Base-by-base conservation (phyloP, 129 eudicot species). In the Flaveria bidentis region DNA sequence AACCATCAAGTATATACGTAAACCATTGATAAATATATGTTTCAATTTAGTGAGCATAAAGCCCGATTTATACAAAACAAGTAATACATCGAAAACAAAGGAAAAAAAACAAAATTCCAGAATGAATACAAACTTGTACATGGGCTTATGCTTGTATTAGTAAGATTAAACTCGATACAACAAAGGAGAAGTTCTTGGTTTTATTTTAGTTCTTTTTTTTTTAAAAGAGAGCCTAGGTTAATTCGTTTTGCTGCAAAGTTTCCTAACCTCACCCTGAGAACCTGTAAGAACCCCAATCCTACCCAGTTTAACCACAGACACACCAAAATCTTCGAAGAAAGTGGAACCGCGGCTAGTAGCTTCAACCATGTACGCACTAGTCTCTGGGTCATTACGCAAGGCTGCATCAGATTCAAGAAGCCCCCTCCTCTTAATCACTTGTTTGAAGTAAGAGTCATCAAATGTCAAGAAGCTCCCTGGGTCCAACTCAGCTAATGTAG, bases 211-310 rank as follows among this genome's bases (percentile, higher is more conserved):
- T 45, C 22, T 0, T 20, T 20, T 45, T 1, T 45, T 45, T 2
- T 2, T 0, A 8, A 45, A 45, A 9, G 13, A 45, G 2, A 10
- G 14, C 13, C 49, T 45, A 78, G 76, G 22, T 20, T 20, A 20
- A 20, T 87, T 87, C 2, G 22, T 68, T 67, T 57, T 67, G n/a
- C 81, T 20, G 69, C 90, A 87, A 14, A 78, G 69, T 71, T 85
- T 86, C 80, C 96, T 82, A 39, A 90, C 74, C 77, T 90, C 84
- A 26, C 96, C 96, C 1, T 84, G 79, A 33, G 60, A 73, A 5
- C 96, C 96, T 0, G 89, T 90, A 50, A 90, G 91, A 72, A 88
- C 96, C 9, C 88, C 93, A 75, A 90, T 83, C 57, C 84, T 41
- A 2, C 87, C 90, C 96, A 90, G 86, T 15, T 81, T 88, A 44